phyloP scores from a whole-genome alignment of 2,329 filamentous ascomycete species.

The Tolypocladium ophioglossoides region DNA sequence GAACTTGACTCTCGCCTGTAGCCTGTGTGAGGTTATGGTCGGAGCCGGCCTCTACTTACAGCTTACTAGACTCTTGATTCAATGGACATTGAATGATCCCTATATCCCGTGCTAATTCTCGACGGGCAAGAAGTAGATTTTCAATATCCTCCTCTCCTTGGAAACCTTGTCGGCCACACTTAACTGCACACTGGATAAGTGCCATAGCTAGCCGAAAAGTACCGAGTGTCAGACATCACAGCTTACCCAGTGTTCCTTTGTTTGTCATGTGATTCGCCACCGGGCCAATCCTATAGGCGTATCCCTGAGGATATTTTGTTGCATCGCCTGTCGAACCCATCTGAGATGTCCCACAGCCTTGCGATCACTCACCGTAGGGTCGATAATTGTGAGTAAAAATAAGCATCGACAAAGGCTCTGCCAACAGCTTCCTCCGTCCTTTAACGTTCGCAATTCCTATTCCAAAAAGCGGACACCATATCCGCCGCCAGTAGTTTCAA shows the following conservation, averaged over 20 bases:
- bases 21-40: too few relatives aligned
- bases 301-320: conserved; percentile 46
- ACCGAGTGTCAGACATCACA: background rate
- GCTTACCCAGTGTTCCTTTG: conserved; percentile 35
- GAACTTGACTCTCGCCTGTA: too few relatives aligned
- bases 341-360: too few relatives aligned
- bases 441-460: too few relatives aligned
- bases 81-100: background rate
- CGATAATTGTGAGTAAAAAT: too few relatives aligned
- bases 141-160: background rate
- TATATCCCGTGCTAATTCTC: background rate
- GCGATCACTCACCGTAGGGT: too few relatives aligned
- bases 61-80: background rate
- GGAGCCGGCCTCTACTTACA: background rate
- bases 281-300: conserved; percentile 48
- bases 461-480: too few relatives aligned
- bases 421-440: too few relatives aligned
- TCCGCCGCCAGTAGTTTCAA: too few relatives aligned
- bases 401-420: too few relatives aligned
- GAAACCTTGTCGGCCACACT: background rate
- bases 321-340: too few relatives aligned
- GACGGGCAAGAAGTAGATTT: background rate
- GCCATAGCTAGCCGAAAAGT: background rate
- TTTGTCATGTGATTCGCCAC: conserved; percentile 45
- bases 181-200: background rate